Conservation (phyloP, 768 basidiomycete species). For the Gymnopilus junonius region DNA sequence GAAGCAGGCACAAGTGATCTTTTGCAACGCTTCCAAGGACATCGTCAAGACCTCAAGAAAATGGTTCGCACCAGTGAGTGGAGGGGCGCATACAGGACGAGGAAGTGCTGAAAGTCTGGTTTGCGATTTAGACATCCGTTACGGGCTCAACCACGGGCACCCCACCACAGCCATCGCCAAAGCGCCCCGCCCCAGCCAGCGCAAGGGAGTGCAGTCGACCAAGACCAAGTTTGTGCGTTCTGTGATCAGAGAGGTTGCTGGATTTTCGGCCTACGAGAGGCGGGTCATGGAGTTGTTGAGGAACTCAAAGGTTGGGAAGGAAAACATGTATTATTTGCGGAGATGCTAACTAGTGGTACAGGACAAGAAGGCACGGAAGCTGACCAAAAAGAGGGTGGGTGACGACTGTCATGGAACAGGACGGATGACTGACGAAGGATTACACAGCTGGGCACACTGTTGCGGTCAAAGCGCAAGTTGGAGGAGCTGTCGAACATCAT, state of each 20-base stretch:
- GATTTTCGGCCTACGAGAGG: constrained; percentile 97
- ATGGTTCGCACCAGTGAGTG: constrained; percentile 82
- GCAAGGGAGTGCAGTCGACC: constrained; percentile 89
- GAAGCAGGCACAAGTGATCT: constrained; percentile 23
- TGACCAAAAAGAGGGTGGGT: constrained; percentile 98
- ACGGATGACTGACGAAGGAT: constrained; percentile 3
- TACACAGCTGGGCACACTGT: constrained; percentile 89
- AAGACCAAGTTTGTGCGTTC: constrained; percentile 95
- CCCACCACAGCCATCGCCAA: constrained; percentile 86
- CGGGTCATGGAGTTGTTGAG: constrained; percentile 97
- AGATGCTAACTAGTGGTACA: constrained; percentile 30
- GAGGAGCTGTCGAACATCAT: constrained; percentile 94
- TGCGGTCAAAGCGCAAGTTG: constrained; percentile 98
- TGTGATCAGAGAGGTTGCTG: constrained; percentile 94
- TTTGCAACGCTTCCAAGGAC: constrained; percentile 37
- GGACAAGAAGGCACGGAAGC: constrained; percentile 99
- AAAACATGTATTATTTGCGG: not conserved
- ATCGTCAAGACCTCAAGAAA: constrained; percentile 63
- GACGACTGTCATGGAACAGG: not conserved
- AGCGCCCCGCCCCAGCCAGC: constrained; percentile 78
- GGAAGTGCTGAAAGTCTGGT: constrained; percentile 17
- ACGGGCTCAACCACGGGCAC: constrained; percentile 87
- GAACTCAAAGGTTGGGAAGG: constrained; percentile 85
- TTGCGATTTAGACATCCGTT: constrained; percentile 68
- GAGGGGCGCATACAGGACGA: not conserved